Conservation (phyloP, 306 rosid species). For the Castanea mollissima region DNA sequence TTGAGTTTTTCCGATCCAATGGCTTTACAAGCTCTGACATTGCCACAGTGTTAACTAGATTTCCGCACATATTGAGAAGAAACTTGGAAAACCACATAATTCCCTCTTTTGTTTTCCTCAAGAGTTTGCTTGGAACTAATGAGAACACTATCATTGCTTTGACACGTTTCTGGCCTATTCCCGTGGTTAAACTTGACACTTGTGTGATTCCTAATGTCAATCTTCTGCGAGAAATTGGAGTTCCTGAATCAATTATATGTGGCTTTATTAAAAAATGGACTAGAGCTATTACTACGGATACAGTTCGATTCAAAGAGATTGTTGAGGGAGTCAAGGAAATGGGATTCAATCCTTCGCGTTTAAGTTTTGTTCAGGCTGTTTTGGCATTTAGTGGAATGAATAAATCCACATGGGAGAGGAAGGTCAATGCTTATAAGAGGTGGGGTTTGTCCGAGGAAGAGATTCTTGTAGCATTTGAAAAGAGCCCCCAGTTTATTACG, state of each 20-base stretch:
- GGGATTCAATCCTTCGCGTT: constrained; percentile 31
- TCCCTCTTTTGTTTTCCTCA: neutral
- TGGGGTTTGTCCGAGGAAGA: constrained; percentile 62
- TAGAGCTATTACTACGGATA: neutral
- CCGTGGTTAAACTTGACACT: no score
- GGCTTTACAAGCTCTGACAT: constrained; percentile 6
- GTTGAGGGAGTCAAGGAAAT: constrained; percentile 28
- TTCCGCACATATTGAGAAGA: neutral
- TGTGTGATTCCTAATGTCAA: neutral
- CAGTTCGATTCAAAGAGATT: neutral
- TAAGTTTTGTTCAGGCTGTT: constrained; percentile 25
- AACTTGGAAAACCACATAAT: constrained; percentile 8
- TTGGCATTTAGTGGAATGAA: constrained; percentile 5
- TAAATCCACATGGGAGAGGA: constrained; percentile 36
- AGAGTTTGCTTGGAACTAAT: neutral
- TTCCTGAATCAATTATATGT: neutral
- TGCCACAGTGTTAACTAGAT: neutral
- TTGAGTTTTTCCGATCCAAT: constrained; percentile 4
- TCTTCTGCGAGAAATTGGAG: constrained; percentile 9
- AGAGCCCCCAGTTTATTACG: constrained; percentile 39
- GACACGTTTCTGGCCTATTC: no score
- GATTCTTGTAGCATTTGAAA: constrained; percentile 28
- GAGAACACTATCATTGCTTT: neutral
- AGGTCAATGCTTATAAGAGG: constrained; percentile 28
- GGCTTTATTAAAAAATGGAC: neutral